Conservation (phyloP, 352 stramenopile species). For the Blastocystis sp. region DNA sequence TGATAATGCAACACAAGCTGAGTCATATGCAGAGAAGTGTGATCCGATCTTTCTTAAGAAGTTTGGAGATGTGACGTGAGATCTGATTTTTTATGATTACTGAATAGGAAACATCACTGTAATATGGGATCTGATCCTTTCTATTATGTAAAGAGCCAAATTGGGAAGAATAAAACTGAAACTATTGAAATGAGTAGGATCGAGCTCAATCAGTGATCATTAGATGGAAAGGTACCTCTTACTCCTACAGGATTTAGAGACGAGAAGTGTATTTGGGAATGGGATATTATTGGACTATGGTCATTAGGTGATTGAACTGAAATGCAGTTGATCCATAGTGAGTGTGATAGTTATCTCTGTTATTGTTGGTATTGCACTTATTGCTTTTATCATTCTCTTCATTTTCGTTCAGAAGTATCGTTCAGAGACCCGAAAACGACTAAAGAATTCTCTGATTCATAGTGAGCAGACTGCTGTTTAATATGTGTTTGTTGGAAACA, state of each 20-base stretch:
- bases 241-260: not conserved
- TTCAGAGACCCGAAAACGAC: not conserved
- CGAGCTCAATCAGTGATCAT: not conserved
- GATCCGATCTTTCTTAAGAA: not conserved
- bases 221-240: not conserved
- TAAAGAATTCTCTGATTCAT: not conserved
- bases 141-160: not conserved
- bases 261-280: not conserved
- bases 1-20: not conserved
- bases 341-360: not conserved
- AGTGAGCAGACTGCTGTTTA: not conserved
- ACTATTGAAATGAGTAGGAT: not conserved
- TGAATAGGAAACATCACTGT: not conserved
- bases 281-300: not conserved
- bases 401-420: conserved; percentile 61
- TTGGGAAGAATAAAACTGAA: not conserved
- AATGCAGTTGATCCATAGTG: too few species aligned
- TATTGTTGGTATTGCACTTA: not conserved
- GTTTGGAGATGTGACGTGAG: not conserved
- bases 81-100: too few species aligned
- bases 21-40: not conserved
- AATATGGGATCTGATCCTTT: not conserved
- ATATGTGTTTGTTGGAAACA: not conserved
- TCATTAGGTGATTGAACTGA: not conserved
- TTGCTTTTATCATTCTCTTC: conserved; percentile 13